Evolutionary conservation across 192 early-diverging fungal genomes (phyloP).

Genomic region (Dissophora ornata): DNA sequence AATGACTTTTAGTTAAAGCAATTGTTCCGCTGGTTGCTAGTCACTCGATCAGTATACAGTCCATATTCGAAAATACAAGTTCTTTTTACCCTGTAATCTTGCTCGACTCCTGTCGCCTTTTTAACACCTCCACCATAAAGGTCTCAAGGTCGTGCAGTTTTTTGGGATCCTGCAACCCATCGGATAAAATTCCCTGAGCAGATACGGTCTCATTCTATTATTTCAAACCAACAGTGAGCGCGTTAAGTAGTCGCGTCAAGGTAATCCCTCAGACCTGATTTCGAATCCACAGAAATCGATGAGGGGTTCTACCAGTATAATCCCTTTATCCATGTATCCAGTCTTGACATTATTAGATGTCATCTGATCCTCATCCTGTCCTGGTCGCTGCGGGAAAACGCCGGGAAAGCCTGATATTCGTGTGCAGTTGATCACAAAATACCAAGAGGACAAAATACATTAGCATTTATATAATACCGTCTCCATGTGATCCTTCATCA

Average conservation of each 20-base stretch:
- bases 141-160: conserved; percentile 58
- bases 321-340: conserved; percentile 68
- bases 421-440: too few relatives aligned
- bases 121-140: conserved; percentile 60
- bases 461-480: too few relatives aligned
- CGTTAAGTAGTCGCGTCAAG: too few relatives aligned
- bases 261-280: too few relatives aligned
- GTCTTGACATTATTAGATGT: conserved; percentile 72
- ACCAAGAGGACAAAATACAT: too few relatives aligned
- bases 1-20: too few relatives aligned
- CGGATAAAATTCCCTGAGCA: conserved; percentile 63
- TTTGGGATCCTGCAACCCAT: conserved; percentile 60
- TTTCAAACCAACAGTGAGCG: conserved; percentile 43
- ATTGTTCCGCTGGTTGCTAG: too few relatives aligned
- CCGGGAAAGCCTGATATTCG: conserved; percentile 61
- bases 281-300: too few relatives aligned
- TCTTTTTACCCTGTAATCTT: conserved; percentile 45
- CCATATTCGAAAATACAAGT: too few relatives aligned
- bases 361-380: conserved; percentile 67
- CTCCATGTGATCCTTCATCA: too few relatives aligned
- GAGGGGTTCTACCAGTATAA: conserved; percentile 51
- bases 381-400: conserved; percentile 66
- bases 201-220: conserved; percentile 65
- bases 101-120: conserved; percentile 41
- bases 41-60: too few relatives aligned